Conservation (phyloP, 1,139 yeast species). For the Blastobotrys indianensis region DNA sequence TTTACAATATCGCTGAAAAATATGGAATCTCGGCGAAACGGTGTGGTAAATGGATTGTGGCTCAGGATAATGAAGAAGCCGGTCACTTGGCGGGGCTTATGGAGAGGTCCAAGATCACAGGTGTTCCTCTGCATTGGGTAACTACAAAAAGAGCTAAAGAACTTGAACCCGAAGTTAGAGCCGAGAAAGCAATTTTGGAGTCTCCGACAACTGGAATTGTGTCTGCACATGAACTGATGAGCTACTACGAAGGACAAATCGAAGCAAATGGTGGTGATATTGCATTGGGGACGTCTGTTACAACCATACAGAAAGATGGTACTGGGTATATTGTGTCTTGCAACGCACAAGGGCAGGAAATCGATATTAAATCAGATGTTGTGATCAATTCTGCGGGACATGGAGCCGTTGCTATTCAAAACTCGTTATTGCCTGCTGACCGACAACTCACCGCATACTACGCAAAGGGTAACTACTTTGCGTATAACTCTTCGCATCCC, state of each 20-base stretch:
- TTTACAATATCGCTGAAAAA: slow-evolving; percentile 48
- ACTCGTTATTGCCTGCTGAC: slow-evolving; percentile 59
- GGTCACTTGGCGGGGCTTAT: slow-evolving; percentile 52
- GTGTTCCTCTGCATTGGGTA: slow-evolving; percentile 56
- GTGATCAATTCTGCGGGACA: slow-evolving; percentile 77
- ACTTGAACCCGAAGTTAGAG: slow-evolving; percentile 62
- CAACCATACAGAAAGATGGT: slow-evolving; percentile 36
- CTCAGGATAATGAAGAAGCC: slow-evolving; percentile 62
- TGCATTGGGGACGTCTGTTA: slow-evolving; percentile 56
- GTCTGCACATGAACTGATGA: slow-evolving; percentile 70
- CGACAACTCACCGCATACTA: slow-evolving; percentile 55
- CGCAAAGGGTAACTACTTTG: slow-evolving; percentile 81
- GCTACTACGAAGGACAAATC: slow-evolving; percentile 50
- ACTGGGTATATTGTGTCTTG: slow-evolving; percentile 27
- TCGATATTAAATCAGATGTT: slow-evolving; percentile 46
- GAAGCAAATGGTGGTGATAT: slow-evolving; percentile 57
- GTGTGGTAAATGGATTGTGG: slow-evolving; percentile 89
- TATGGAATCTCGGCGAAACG: slow-evolving; percentile 51
- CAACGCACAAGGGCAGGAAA: slow-evolving; percentile 28
- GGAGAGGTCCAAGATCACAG: slow-evolving; percentile 40
- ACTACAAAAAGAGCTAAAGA: slow-evolving; percentile 39
- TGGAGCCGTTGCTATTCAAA: slow-evolving; percentile 62
- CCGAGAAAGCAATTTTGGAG: slow-evolving; percentile 53
- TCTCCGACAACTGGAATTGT: slow-evolving; percentile 87
- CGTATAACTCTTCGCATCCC: slow-evolving; percentile 45